Evolutionary conservation across 768 basidiomycete species (phyloP).

Genomic region (Lactarius trivialis): DNA sequence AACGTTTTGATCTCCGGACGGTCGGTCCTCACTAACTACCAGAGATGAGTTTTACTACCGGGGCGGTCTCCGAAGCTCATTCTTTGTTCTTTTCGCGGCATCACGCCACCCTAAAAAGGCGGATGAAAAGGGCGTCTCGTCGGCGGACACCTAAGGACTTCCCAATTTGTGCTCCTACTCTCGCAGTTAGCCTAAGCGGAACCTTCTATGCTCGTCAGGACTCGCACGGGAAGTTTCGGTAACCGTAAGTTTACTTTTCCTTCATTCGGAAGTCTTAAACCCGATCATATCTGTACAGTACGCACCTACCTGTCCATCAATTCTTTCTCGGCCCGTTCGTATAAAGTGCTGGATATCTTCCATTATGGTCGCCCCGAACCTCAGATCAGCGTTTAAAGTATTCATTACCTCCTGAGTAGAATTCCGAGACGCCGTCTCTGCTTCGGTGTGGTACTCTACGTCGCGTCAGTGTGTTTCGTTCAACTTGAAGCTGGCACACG

Average conservation of each 20-base stretch:
- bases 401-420: constrained; percentile 11
- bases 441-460: constrained; percentile 1
- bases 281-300: constrained; percentile 15
- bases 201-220: constrained; percentile 2
- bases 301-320: neutral
- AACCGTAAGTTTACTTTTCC: constrained; percentile 15
- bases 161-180: neutral
- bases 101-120: constrained; percentile 8
- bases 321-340: constrained; percentile 17
- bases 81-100: constrained; percentile 17
- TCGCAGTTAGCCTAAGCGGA: neutral
- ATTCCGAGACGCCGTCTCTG: constrained; percentile 18
- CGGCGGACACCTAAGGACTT: constrained; percentile 1
- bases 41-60: constrained; percentile 12
- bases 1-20: constrained; percentile 21
- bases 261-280: constrained; percentile 10
- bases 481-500: neutral
- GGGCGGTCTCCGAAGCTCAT: constrained; percentile 16
- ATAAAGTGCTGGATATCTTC: neutral
- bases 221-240: constrained; percentile 9
- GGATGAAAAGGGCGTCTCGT: constrained; percentile 9
- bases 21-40: constrained; percentile 15
- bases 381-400: constrained; percentile 22
- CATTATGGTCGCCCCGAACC: constrained; percentile 4
- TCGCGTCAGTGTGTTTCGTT: neutral